Evolutionary conservation across 768 basidiomycete genomes (phyloP).

Genomic region (Hysterangium stoloniferum): DNA sequence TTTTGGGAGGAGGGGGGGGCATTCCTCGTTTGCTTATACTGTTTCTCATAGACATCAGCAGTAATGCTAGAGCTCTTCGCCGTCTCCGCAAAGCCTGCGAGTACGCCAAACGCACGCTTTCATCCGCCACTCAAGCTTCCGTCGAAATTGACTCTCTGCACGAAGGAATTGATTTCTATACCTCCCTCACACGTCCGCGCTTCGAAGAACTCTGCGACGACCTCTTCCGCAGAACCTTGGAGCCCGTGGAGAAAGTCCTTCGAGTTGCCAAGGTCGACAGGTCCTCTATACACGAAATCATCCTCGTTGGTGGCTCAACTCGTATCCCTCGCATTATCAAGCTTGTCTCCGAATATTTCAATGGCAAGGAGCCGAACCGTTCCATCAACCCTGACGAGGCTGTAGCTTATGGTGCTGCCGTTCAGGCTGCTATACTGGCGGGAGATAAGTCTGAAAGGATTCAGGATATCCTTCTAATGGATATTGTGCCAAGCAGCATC

Average conservation of each 20-base stretch:
- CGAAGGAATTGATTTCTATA: slow-evolving; percentile 50
- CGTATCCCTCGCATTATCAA: slow-evolving; percentile 65
- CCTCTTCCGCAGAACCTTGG: slow-evolving; percentile 36
- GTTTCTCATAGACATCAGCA: slow-evolving; percentile 38
- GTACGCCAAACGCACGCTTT: slow-evolving; percentile 44
- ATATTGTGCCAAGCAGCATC: too few species aligned
- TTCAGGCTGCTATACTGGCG: slow-evolving; percentile 59
- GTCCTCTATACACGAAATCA: slow-evolving; percentile 43
- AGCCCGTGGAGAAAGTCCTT: slow-evolving; percentile 46
- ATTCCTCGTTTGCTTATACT: neutral
- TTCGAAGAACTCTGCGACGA: slow-evolving; percentile 43
- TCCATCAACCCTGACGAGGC: slow-evolving; percentile 70
- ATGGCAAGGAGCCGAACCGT: slow-evolving; percentile 56
- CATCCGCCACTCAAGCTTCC: slow-evolving; percentile 42
- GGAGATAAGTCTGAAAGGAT: slow-evolving; percentile 49
- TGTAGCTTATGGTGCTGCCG: slow-evolving; percentile 65
- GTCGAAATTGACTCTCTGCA: slow-evolving; percentile 50
- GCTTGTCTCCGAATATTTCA: slow-evolving; percentile 60
- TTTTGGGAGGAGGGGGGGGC: neutral
- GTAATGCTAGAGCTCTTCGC: slow-evolving; percentile 39
- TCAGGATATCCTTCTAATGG: slow-evolving; percentile 37
- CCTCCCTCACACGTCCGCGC: slow-evolving; percentile 45
- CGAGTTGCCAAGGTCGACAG: slow-evolving; percentile 43
- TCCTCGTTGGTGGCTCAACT: slow-evolving; percentile 60
- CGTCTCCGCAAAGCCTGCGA: slow-evolving; percentile 45